Percentiles rank a stretch among this genome's conserved stretches.
Evolutionary conservation across 371 early-diverging fungal species (phyloP).

Genomic region (Mucor velutinosus): DNA sequence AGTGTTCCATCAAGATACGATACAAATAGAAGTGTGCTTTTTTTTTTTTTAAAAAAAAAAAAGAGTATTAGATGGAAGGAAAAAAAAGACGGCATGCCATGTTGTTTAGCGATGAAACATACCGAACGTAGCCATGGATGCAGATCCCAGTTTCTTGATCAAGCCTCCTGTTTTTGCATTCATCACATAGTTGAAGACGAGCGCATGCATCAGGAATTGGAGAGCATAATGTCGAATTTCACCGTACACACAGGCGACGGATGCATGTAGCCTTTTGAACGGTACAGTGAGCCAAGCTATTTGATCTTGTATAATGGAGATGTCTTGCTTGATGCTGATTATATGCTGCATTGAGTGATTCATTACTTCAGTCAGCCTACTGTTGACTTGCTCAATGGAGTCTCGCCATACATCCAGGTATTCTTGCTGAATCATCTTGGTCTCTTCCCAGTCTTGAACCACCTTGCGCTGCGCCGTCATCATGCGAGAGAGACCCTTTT

Average conservation of each 20-base stretch:
- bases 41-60: background rate
- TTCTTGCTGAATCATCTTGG: slow-evolving; percentile 2
- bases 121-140: background rate
- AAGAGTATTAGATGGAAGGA: background rate
- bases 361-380: background rate
- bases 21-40: background rate
- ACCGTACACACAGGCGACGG: background rate
- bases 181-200: background rate
- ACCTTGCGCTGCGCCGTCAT: background rate
- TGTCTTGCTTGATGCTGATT: background rate
- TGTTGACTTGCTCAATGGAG: background rate
- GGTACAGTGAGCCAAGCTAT: background rate
- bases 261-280: background rate
- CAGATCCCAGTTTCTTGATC: background rate
- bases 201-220: background rate
- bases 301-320: background rate
- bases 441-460: background rate
- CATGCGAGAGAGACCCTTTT: slow-evolving; percentile 1
- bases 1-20: background rate
- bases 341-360: background rate
- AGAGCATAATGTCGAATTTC: background rate
- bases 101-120: background rate
- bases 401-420: slow-evolving; percentile 2
- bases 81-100: background rate
- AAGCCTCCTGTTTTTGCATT: background rate